Base-by-base conservation (phyloP, 371 early-diverging fungal species). In the Phascolomyces articulosus region DNA sequence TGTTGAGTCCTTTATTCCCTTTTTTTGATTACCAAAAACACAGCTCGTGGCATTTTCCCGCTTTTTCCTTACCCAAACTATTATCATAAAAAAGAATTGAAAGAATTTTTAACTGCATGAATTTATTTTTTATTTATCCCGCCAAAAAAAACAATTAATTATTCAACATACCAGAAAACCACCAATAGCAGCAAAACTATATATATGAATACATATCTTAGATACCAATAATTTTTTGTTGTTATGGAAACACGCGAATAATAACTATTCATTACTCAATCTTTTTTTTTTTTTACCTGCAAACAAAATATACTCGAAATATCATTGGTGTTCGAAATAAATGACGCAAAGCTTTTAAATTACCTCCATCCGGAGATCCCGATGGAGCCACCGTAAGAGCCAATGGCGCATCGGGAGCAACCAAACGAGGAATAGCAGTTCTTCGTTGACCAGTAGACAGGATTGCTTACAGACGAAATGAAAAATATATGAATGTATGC, bases 131-230 rank as follows among this genome's bases (percentile, higher is more conserved):
- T 27, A n/a, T 15, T 20, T 31, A 13, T n/a, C 26, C 18, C 44
- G 24, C 29, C 10, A 23, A 16, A 16, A 16, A 15, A 15, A 41
- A 1, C n/a, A 18, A n/a, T n/a, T n/a, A n/a, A n/a, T n/a, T n/a
- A n/a, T n/a, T n/a, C 15, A 4, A 28, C 40, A 20, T 54, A 61
- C 69, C 69, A 68, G 49, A 53, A 68, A 64, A 26, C 69, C 69
- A 23, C 69, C 69, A 28, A 68, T 53, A 24, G 69, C 60, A 24
- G 58, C 58, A 55, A 63, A 68, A 31, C 69, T 68, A 47, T 41
- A 55, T 3, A 3, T 47, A 56, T 56, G 20, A 34, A 64, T n/a
- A 20, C n/a, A n/a, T n/a, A n/a, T n/a, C n/a, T n/a, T n/a, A n/a
- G n/a, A n/a, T n/a, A n/a, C n/a, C n/a, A n/a, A n/a, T n/a, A n/a